Base-by-base conservation (phyloP, 1,284 basidiomycete species). In the Puccinia horiana region DNA sequence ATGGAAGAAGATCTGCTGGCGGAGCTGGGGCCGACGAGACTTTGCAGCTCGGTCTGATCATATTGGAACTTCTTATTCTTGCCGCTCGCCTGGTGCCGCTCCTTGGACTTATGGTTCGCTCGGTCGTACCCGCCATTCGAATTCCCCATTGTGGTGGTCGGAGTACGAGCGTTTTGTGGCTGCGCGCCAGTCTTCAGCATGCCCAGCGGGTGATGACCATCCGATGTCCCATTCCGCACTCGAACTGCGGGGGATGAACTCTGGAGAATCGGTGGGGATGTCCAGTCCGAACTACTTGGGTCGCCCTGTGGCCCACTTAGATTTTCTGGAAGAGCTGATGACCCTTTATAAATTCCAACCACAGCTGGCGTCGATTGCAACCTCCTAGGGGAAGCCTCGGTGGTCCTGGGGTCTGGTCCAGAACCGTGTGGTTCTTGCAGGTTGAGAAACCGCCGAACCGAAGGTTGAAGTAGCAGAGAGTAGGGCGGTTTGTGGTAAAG, bases 11-110 rank as follows among this genome's bases (percentile, higher is more conserved):
- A 42, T 1, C 65, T 18, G 18, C 42, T 42, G 40, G 65, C 32
- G 4, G 29, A 20, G 18, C 42, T 42, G 40, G 65, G 37, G 16
- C 65, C 40, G 40, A 69, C 65, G n/a, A 69, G 65, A 20, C 65
- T 69, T 18, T 69, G 40, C 5, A 69, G 40, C 26, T 69, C 65
- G 65, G 65, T 69, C 2, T 47, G 65, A 37, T 69, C 65, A 18
- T 69, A 69, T 37, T 69, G 29, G n/a, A 69, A 26, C 42, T 47
- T 69, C 65, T 69, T 58, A 9, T n/a, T 69, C 65, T 69, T 69
- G n/a, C 40, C 37, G 11, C 29, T 1, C 9, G 42, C n/a, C n/a
- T 18, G 65, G 40, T 42, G 40, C 1, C 65, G 65, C 6, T 69
- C 65, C 65, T 47, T 69, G 29, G 65, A 42, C 26, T 69, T 42